These are phyloP conservation scores for Tripterygium wilfordii DNA, from an alignment of 177 flowering plant genomes.

Conservation along the genomic window DNA sequence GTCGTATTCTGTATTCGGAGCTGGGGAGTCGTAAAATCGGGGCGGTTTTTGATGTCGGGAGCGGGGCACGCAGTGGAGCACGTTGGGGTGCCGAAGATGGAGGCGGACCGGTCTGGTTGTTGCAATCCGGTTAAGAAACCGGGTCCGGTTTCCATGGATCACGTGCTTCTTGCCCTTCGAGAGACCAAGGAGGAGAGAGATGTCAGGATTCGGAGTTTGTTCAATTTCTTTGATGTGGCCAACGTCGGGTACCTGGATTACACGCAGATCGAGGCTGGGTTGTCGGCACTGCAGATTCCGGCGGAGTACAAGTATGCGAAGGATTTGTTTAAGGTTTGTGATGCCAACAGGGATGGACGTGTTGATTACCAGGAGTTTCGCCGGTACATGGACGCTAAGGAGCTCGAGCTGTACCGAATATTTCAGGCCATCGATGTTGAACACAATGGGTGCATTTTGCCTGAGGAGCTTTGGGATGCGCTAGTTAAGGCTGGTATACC, in stretches of 20 bases:
- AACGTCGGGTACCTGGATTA: constrained; percentile 65
- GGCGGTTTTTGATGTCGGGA: no score
- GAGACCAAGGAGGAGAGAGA: constrained; percentile 88
- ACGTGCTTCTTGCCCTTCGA: constrained; percentile 64
- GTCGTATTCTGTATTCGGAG: no score
- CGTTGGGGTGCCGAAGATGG: no score
- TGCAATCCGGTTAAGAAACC: constrained; percentile 29
- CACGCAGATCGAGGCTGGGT: constrained; percentile 67
- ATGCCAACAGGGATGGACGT: constrained; percentile 70
- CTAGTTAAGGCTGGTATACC: constrained; percentile 86
- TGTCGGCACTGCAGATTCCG: constrained; percentile 69
- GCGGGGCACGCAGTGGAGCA: no score
- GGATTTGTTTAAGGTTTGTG: constrained; percentile 71
- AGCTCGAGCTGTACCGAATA: constrained; percentile 77
- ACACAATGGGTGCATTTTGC: constrained; percentile 87
- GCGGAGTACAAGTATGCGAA: constrained; percentile 80
- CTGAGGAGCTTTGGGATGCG: constrained; percentile 90
- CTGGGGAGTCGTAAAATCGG: no score
- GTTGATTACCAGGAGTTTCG: constrained; percentile 80
- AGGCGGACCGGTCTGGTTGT: no score
- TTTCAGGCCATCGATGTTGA: constrained; percentile 91
- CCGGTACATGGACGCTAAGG: constrained; percentile 88
- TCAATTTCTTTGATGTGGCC: constrained; percentile 59
- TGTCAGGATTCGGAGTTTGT: constrained; percentile 53
- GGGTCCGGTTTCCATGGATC: constrained; percentile 69